Base-by-base conservation (phyloP, 257 asterid genomes). In the Jacaranda copaia region DNA sequence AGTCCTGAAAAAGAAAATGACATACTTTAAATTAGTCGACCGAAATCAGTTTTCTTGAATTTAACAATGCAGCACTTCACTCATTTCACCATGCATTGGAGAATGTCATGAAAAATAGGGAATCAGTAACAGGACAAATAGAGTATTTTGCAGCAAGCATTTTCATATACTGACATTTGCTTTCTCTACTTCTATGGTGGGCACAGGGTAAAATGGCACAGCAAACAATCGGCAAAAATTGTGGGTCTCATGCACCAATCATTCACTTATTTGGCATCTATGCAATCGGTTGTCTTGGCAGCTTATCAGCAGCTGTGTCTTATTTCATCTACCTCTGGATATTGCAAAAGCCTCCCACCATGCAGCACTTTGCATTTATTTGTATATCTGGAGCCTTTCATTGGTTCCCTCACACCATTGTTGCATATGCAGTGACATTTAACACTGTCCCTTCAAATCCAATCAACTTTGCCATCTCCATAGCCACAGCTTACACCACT, bases 311-410 rank as follows among this genome's bases (percentile, higher is more conserved):
- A 57, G 92, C 90, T 13, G 63, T 84, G 19, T 62, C 85, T 18
- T 90, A 86, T 74, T 77, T 85, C 39, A 48, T 82, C 80, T 90
- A 82, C 84, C 83, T 87, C 52, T 73, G 65, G 81, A 58, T 85
- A 74, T 12, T 73, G 60, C 84, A 80, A 70, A 71, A 73, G 73
- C 66, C 83, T 16, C 88, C 82, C 45, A 75, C 81, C 45, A 46
- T 80, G 52, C 82, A 85, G 16, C 81, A 84, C 68, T 87, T 90
- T 12, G 72, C 86, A 3, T 80, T 86, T 55, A 40, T 85, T 25
- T 85, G 88, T 77, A 14, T 87, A 56, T 70, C 81, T 5, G 93
- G 93, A 62, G 88, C 92, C 56, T 88, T 82, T 53, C 96, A 88
- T 53, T 90, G 92, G 92, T 66, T 90, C 18, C 92, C 92, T 14